These are phyloP conservation scores for Ocimum tenuiflorum DNA, from an alignment of 257 asterid species.

Conservation along the genomic window DNA sequence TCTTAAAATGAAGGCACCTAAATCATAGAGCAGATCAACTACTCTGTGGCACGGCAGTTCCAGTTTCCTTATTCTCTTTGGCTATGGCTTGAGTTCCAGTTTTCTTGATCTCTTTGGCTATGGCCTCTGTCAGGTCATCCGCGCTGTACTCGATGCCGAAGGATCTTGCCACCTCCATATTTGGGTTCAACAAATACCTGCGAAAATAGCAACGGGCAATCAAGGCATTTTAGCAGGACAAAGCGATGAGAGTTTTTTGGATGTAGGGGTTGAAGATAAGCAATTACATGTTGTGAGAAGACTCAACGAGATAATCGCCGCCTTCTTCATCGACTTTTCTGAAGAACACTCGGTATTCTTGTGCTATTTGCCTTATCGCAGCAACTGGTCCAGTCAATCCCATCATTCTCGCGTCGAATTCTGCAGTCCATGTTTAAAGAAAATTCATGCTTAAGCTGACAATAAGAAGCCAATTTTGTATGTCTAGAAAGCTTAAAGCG, in stretches of 20 bases:
- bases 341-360: slow-evolving; percentile 81
- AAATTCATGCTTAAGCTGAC: neutral
- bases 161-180: slow-evolving; percentile 72
- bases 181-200: slow-evolving; percentile 85
- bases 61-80: slow-evolving; percentile 46
- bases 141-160: slow-evolving; percentile 71
- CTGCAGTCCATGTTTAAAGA: slow-evolving; percentile 38
- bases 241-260: neutral
- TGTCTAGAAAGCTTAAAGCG: too few species aligned
- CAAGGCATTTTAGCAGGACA: neutral
- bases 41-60: neutral
- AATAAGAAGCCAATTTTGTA: neutral
- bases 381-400: slow-evolving; percentile 81
- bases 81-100: slow-evolving; percentile 31
- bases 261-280: neutral
- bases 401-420: slow-evolving; percentile 62
- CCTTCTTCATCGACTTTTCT: slow-evolving; percentile 79
- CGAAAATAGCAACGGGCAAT: neutral
- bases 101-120: slow-evolving; percentile 53
- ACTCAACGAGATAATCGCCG: slow-evolving; percentile 78
- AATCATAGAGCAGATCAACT: slow-evolving; percentile 10
- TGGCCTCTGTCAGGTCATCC: slow-evolving; percentile 55
- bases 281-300: slow-evolving; percentile 80
- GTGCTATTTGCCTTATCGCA: slow-evolving; percentile 89
- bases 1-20: too few species aligned